These are phyloP conservation scores for Salinomyces thailandicus DNA, from an alignment of 2,329 filamentous ascomycete species.

Conservation along the genomic window DNA sequence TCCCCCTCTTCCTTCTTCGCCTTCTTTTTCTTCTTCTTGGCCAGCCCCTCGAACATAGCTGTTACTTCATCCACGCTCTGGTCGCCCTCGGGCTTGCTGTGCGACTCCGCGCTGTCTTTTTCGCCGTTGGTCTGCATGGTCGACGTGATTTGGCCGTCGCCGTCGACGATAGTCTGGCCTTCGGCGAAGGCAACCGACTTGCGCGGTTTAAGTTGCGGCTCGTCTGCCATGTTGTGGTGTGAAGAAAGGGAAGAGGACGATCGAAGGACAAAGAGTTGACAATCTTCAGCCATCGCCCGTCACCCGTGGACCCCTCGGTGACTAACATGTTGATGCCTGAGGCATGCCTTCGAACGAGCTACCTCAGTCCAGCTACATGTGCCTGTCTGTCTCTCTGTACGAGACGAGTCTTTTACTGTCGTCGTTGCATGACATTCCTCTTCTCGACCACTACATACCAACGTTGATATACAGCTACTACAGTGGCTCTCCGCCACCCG, in stretches of 20 bases:
- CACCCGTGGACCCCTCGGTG: no score
- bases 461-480: no score
- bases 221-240: slow-evolving; percentile 39
- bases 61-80: slow-evolving; percentile 25
- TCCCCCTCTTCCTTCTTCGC: slow-evolving; percentile 30
- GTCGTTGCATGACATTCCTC: no score
- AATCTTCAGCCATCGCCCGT: no score
- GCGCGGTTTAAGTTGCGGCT: slow-evolving; percentile 58
- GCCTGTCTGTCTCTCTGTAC: no score
- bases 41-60: slow-evolving; percentile 27
- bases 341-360: no score
- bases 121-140: slow-evolving; percentile 55
- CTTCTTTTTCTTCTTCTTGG: slow-evolving; percentile 63
- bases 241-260: background rate
- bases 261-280: no score
- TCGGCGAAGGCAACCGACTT: slow-evolving; percentile 93
- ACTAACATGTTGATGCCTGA: no score
- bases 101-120: slow-evolving; percentile 72
- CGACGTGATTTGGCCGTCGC: slow-evolving; percentile 67
- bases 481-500: no score
- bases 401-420: no score
- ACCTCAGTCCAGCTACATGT: no score
- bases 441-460: no score
- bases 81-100: slow-evolving; percentile 39
- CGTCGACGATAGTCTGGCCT: slow-evolving; percentile 76